Evolutionary conservation across 345 rosid species (phyloP).

Genomic region (sweet orange (Citrus sinensis)): DVS_A1.0 CM039169.1:32219001-32219500

Average conservation of each 20-base stretch:
- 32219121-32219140: background rate
- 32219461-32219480: background rate
- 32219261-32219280: constrained; percentile 21
- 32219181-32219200: constrained; percentile 37
- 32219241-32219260: constrained; percentile 22
- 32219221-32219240: background rate
- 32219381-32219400: constrained; percentile 5
- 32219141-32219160: constrained; percentile 29
- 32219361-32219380: constrained; percentile 29
- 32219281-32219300: constrained; percentile 12
- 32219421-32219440: background rate
- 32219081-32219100: background rate
- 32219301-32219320: constrained; percentile 39
- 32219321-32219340: constrained; percentile 11
- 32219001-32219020: no score
- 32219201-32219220: background rate
- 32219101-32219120: constrained; percentile 20
- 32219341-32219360: constrained; percentile 33
- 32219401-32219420: background rate
- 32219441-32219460: background rate
- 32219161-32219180: constrained; percentile 35
- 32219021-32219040: no score
- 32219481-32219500: background rate
- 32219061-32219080: no score
- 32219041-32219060: no score